Base-by-base conservation (phyloP, 2,329 filamentous ascomycete genomes). In the Aspergillus costaricaensis region DNA sequence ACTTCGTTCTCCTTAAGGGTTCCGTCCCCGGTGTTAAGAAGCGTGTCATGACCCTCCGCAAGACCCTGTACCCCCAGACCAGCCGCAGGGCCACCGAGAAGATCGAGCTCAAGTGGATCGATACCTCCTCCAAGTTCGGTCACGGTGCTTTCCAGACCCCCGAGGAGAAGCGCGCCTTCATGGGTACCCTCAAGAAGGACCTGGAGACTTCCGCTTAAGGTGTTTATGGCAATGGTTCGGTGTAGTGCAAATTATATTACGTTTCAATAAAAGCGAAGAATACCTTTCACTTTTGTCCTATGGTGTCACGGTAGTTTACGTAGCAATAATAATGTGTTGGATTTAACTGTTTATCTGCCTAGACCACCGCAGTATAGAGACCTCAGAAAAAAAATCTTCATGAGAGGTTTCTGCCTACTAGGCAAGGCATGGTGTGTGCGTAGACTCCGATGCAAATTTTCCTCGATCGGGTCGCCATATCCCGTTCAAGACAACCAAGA, bases 71-170 rank as follows among this genome's bases (percentile, higher is more conserved):
- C 88, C 86, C 85, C 66, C 95, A 99, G 88, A 98, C 93, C 74
- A 96, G 91, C 78, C 88, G 95, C 80, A 92, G 90, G 81, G 91
- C 95, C 59, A 87, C 96, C 78, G 95, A 99, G 90, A 98, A 99
- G 91, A 91, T 98, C 81, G 91, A 94, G 79, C 91, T 99, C 86
- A 99, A 99, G 86, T 99, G 95, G 95, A 99, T 99, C 90, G 95
- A 99, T 79, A 99, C 95, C 75, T 97, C 93, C 66, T 97, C 93
- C 85, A 96, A 99, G 88, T 99, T 99, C 83, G 95, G 95, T 83
- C 95, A 99, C 86, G 95, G 95, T 88, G 94, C 92, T 77, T 99
- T 96, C 92, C 95, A 99, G 87, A 99, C 95, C 68, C 85, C 90
- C 71, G 90, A 91, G 78, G 95, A 99, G 91, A 99, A 99, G 92